These are phyloP conservation scores for Termitomyces sp. DNA, from an alignment of 768 basidiomycete genomes.

Conservation along the genomic window DNA sequence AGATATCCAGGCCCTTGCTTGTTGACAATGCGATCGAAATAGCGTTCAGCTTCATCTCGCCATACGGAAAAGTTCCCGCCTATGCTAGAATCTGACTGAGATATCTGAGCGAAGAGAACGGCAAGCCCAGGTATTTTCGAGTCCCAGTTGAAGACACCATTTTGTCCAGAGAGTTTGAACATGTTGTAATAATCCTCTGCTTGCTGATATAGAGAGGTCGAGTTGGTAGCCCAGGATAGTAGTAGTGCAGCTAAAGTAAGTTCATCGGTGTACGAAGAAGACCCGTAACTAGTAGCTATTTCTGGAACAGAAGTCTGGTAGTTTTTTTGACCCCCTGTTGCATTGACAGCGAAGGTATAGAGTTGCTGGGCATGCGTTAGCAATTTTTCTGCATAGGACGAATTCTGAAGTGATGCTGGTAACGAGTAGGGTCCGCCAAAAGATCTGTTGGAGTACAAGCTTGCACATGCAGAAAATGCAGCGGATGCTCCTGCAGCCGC, in stretches of 20 bases:
- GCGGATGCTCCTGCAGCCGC: slow-evolving; percentile 81
- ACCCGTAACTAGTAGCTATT: slow-evolving; percentile 62
- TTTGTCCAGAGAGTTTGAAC: slow-evolving; percentile 48
- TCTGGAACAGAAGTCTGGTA: slow-evolving; percentile 74
- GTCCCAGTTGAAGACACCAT: slow-evolving; percentile 87
- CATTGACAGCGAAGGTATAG: slow-evolving; percentile 73
- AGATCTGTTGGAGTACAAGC: slow-evolving; percentile 64
- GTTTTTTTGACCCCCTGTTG: slow-evolving; percentile 52
- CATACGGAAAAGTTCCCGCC: slow-evolving; percentile 61
- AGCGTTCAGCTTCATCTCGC: slow-evolving; percentile 67
- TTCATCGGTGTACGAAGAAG: slow-evolving; percentile 72
- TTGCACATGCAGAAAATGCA: slow-evolving; percentile 85
- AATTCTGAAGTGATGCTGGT: slow-evolving; percentile 67
- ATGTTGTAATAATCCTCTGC: slow-evolving; percentile 60
- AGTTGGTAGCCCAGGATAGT: slow-evolving; percentile 68
- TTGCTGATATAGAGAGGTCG: slow-evolving; percentile 54
- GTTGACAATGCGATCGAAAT: slow-evolving; percentile 71
- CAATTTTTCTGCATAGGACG: slow-evolving; percentile 67
- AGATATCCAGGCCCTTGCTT: slow-evolving; percentile 49
- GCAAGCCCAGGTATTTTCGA: slow-evolving; percentile 73
- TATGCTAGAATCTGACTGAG: slow-evolving; percentile 51
- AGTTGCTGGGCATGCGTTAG: slow-evolving; percentile 72
- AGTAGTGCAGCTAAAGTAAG: slow-evolving; percentile 74
- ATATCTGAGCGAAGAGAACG: slow-evolving; percentile 74
- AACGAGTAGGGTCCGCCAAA: slow-evolving; percentile 49